These are phyloP conservation scores for Cercophora sp. DNA, from an alignment of 495 filamentous ascomycete species.

Conservation along the genomic window DNA sequence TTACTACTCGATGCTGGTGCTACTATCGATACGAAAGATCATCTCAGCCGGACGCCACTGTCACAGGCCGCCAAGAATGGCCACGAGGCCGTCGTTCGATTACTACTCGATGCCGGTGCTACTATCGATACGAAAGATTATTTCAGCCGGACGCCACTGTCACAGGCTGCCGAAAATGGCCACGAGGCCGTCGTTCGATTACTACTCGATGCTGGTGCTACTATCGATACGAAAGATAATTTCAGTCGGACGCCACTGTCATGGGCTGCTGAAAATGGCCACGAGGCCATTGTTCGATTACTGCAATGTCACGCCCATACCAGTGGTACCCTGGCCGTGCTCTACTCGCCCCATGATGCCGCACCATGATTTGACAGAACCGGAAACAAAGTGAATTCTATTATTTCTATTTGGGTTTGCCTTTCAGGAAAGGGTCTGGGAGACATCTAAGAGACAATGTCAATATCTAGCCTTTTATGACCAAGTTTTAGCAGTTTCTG, in stretches of 20 bases:
- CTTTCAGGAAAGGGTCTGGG: too few relatives aligned
- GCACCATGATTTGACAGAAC: too few relatives aligned
- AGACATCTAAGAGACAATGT: too few relatives aligned
- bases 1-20: not conserved
- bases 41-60: not conserved
- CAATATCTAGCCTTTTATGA: too few relatives aligned
- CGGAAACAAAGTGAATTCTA: too few relatives aligned
- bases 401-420: too few relatives aligned
- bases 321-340: conserved; percentile 1
- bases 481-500: too few relatives aligned
- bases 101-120: too few relatives aligned
- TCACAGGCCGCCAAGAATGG: not conserved
- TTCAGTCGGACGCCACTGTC: not conserved
- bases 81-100: not conserved
- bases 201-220: not conserved
- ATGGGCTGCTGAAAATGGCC: not conserved
- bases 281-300: not conserved
- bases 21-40: not conserved
- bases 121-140: too few relatives aligned
- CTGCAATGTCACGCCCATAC: not conserved
- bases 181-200: conserved; percentile 5
- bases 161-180: not conserved
- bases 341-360: too few relatives aligned
- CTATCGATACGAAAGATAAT: not conserved
- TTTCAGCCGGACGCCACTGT: not conserved